Base-by-base conservation (phyloP, 2,329 filamentous ascomycete genomes). In the Colletotrichum eremochloae region DNA sequence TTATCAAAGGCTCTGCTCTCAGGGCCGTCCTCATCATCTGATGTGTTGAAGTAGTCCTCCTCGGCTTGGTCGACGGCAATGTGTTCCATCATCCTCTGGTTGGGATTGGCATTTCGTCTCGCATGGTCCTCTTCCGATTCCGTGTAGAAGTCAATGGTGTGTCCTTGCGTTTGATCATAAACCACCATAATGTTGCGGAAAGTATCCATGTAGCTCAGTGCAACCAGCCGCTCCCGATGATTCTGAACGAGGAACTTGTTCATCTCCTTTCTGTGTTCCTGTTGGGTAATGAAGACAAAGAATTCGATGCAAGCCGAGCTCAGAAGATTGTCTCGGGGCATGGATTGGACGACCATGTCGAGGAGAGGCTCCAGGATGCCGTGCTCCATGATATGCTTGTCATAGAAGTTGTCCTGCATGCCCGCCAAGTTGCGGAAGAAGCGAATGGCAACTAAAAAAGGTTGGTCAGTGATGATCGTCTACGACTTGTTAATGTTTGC, bases 301-400 rank as follows among this genome's bases (percentile, higher is more conserved):
- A 99, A 89, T 78, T 99, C 96, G 12, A 98, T 87, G 77, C 94
- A 97, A 11, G 95, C 96, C 0, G 96, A 98, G 81, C 96, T 97
- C 42, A 98, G 87, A 3, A 99, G 87, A 76, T 98, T 98, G 81
- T 99, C 96, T 53, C 95, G 90, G 1, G 95, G 94, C 89, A 98
- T 93, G 0, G 94, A 96, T 75, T 93, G 90, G 67, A 93, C 89
- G 44, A 98, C 88, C 48, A 98, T 92, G 75, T 96, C 90, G 18
- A 99, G 86, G 44, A 98, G 93, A 0, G 95, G 93, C 52, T 93
- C 93, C 71, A 98, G 91, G 0, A 96, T 90, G 72, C 92, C 90
- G 79, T 95, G 93, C 76, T 95, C 91, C 36, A 92, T 93, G 76
- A 98, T 89, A 76, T 97, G 92, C 66, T 92, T 92, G 77, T 94